Evolutionary conservation across 768 basidiomycete genomes (phyloP).

Genomic region (Melanogaster broomeanus): DNA sequence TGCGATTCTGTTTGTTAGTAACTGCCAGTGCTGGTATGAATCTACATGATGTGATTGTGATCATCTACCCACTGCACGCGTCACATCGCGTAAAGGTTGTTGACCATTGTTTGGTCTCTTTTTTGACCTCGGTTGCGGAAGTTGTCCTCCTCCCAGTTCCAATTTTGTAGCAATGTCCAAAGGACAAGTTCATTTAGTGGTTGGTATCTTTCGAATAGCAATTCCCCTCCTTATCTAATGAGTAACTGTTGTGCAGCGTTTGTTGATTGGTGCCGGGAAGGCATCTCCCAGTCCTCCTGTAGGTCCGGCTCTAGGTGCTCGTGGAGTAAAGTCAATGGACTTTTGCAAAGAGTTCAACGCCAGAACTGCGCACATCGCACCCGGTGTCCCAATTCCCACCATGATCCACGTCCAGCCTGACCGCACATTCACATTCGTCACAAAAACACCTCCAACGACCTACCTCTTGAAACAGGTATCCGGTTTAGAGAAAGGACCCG

Average conservation of each 20-base stretch:
- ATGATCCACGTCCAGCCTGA: slow-evolving; percentile 92
- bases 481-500: slow-evolving; percentile 88
- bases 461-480: slow-evolving; percentile 92
- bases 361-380: slow-evolving; percentile 84
- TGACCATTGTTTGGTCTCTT: slow-evolving; percentile 23
- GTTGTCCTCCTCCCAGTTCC: neutral
- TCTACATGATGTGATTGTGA: too few species aligned
- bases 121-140: neutral
- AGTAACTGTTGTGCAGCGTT: slow-evolving; percentile 49
- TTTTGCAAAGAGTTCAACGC: slow-evolving; percentile 99
- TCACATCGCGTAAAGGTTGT: neutral
- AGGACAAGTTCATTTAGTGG: slow-evolving; percentile 75
- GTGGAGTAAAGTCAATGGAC: slow-evolving; percentile 99
- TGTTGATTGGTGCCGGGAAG: slow-evolving; percentile 90
- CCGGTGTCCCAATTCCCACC: slow-evolving; percentile 89
- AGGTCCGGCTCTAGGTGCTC: slow-evolving; percentile 95
- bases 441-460: slow-evolving; percentile 87
- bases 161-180: slow-evolving; percentile 57
- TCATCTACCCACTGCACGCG: too few species aligned
- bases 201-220: slow-evolving; percentile 39
- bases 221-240: slow-evolving; percentile 10
- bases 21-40: too few species aligned
- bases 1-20: neutral
- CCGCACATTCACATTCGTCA: slow-evolving; percentile 90
- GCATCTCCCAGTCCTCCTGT: slow-evolving; percentile 96